Percentiles rank a stretch among this genome's conserved stretches.
Evolutionary conservation across 441 rosid species (phyloP).

Genomic region (Cnidoscolus chayamansa): DNA sequence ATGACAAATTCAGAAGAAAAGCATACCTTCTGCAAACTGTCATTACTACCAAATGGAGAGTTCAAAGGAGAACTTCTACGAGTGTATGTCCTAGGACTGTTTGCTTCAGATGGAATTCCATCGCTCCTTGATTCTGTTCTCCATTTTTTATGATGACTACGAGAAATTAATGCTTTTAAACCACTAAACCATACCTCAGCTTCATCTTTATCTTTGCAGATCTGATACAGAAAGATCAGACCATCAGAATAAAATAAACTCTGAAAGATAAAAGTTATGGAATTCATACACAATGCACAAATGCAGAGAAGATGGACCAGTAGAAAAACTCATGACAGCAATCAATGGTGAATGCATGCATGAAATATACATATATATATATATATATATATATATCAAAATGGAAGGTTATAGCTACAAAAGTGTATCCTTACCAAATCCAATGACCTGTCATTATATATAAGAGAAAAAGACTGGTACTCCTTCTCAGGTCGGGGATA

Average conservation of each 20-base stretch:
- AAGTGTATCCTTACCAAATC: constrained; percentile 29
- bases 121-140: constrained; percentile 92
- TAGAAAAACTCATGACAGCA: not conserved
- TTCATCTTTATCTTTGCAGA: constrained; percentile 57
- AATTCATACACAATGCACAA: not conserved
- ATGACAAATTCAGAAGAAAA: constrained; percentile 9
- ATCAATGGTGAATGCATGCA: not conserved
- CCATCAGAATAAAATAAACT: constrained; percentile 20
- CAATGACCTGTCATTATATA: constrained; percentile 32
- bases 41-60: constrained; percentile 91
- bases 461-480: constrained; percentile 37
- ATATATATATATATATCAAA: no score
- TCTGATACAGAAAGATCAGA: constrained; percentile 31
- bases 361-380: no score
- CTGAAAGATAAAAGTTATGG: constrained; percentile 13
- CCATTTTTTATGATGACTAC: constrained; percentile 68
- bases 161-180: constrained; percentile 83
- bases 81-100: constrained; percentile 84
- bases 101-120: constrained; percentile 86
- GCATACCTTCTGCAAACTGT: constrained; percentile 76
- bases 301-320: not conserved
- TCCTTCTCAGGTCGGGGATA: constrained; percentile 57
- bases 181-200: constrained; percentile 92
- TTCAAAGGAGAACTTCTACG: constrained; percentile 89
- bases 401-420: no score